Percentiles rank a stretch among this genome's conserved stretches.
These are phyloP conservation scores for Anthoceros angustus DNA, from an alignment of 225 moss, liverwort and hornwort species.

Conservation along the genomic window DNA sequence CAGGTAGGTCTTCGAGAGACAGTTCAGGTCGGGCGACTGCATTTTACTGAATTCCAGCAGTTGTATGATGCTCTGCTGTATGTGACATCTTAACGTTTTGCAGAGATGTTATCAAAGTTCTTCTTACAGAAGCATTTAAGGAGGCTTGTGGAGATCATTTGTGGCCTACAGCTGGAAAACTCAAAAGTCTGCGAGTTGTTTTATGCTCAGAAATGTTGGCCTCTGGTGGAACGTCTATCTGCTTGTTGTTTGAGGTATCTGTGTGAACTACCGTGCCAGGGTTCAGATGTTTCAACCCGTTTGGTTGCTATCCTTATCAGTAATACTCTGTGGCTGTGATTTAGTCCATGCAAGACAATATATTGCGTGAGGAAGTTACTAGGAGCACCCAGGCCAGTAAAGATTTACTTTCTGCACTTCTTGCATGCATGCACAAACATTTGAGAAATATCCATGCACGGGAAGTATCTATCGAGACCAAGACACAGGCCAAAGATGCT, in stretches of 20 bases:
- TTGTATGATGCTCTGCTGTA: conserved; percentile 21
- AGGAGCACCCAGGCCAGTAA: not conserved
- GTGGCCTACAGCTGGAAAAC: not conserved
- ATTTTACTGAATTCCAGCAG: not conserved
- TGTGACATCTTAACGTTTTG: conserved; percentile 7
- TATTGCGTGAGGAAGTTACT: not conserved
- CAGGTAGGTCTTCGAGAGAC: conserved; percentile 28
- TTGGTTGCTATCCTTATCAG: not conserved
- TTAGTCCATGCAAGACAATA: not conserved
- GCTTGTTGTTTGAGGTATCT: not conserved
- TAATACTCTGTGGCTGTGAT: not conserved
- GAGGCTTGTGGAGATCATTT: not conserved
- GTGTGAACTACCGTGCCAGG: not conserved
- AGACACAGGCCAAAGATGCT: conserved; percentile 11
- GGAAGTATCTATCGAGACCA: conserved; percentile 20
- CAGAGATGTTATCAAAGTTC: not conserved
- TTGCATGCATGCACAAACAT: conserved; percentile 11
- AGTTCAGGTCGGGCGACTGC: not conserved
- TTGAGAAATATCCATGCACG: conserved; percentile 44
- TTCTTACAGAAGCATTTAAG: not conserved
- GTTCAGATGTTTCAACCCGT: not conserved
- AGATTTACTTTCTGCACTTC: not conserved
- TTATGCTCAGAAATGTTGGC: not conserved
- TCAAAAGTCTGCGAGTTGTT: not conserved
- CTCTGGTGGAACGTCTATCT: not conserved